Evolutionary conservation across 2,329 filamentous ascomycete genomes (phyloP), one percentile per base, ranked within the genome.

Genomic region (Stachybotrys chlorohalonatus): DNA sequence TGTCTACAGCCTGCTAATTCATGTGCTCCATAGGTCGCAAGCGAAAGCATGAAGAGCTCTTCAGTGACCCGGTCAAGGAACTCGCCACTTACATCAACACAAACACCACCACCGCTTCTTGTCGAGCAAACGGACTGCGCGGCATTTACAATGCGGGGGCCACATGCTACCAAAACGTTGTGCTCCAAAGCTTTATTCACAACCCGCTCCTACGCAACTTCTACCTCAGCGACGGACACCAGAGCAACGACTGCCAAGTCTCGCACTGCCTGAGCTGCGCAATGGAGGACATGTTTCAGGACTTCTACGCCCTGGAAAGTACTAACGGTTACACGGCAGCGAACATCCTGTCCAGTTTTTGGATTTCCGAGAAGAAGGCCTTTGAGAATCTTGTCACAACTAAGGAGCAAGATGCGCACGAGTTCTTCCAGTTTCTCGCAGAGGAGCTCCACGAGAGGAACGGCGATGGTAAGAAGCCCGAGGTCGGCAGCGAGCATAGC

Each of bases 101-200:
- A 57, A 95, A 96, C 66, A 92, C 91, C 11, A 86, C 82, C 31
- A 82, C 85, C 55, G 86, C 89, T 7, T 88, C 90, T 11, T 96
- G 93, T 67, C 85, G 89, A 55, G 91, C 90, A 16, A 91, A 87
- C 61, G 93, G 94, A 9, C 82, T 96, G 46, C 85, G 94, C 42
- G 93, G 93, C 36, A 87, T 99, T 57, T 96, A 95, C 72, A 99
- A 97, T 66, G 93, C 96, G 68, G 94, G 93, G n/a, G 91, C 95
- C 56, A 97, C 94, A 11, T 99, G 93, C 75, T 99, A 96, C 72
- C 93, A 97, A 80, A 95, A 94, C 63, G 93, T 96, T 32, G 91
- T 97, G 51, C 78, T 99, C 15, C 94, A 97, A 70, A 91, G 88
- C 55, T 85, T 99, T 62, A 82, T 97, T 54, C 93, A 96, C 73